Percentiles rank a stretch among this genome's conserved stretches.
These are phyloP conservation scores for Mycena indigotica DNA, from an alignment of 768 basidiomycete genomes.

Conservation along the genomic window DNA sequence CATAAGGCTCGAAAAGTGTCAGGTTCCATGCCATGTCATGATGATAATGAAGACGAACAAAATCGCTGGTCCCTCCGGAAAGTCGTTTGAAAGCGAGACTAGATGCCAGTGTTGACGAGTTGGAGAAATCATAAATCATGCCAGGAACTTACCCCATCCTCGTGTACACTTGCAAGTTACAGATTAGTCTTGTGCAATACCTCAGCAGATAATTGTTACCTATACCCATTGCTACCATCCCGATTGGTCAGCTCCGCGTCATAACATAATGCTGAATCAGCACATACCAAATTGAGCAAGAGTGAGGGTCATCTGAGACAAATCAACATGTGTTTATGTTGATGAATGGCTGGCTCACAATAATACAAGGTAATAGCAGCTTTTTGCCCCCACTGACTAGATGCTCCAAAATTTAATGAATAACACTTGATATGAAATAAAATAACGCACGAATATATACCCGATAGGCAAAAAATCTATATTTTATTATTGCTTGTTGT, in stretches of 20 bases:
- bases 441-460: background rate
- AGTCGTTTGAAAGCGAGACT: no score
- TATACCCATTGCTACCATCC: no score
- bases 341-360: background rate
- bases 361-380: background rate
- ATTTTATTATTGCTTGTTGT: background rate
- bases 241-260: no score
- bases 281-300: background rate
- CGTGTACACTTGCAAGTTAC: no score
- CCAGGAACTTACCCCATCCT: background rate
- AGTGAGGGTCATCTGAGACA: background rate
- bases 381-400: background rate
- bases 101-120: background rate
- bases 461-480: background rate
- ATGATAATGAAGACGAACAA: no score
- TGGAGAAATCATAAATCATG: no score
- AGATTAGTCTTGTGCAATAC: no score
- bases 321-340: background rate
- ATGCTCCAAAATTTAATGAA: background rate
- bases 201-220: no score
- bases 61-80: background rate
- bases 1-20: background rate
- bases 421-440: background rate
- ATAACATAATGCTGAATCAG: no score
- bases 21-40: no score